Percentiles rank a stretch among this genome's conserved stretches.
Evolutionary conservation across 371 early-diverging fungal species (phyloP).

Genomic region (Apophysomyces sp.): DNA sequence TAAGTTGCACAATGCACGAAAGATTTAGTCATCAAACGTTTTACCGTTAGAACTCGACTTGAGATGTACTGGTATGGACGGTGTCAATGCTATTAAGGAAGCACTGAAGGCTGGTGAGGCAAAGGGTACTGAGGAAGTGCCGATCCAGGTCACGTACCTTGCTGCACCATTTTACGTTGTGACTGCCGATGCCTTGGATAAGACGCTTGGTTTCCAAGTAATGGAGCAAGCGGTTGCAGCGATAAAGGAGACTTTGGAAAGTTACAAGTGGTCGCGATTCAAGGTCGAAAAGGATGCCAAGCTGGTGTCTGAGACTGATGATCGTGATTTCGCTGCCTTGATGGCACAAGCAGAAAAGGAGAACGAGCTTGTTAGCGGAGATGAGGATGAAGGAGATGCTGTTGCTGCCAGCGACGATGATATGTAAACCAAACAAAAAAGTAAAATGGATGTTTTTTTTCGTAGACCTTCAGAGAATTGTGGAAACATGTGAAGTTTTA

Average conservation of each 20-base stretch:
- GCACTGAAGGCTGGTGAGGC: conserved; percentile 92
- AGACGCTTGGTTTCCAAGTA: conserved; percentile 79
- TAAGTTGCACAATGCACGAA: conserved; percentile 29
- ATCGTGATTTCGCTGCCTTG: conserved; percentile 90
- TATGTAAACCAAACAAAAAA: conserved; percentile 32
- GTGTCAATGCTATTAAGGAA: conserved; percentile 95
- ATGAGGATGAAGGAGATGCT: conserved; percentile 79
- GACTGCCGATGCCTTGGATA: conserved; percentile 87
- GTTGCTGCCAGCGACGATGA: conserved; percentile 63
- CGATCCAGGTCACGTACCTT: conserved; percentile 75
- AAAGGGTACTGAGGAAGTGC: conserved; percentile 79
- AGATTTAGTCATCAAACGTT: not conserved
- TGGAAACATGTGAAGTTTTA: too few relatives aligned
- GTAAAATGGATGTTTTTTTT: conserved; percentile 2
- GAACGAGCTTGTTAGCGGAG: conserved; percentile 93
- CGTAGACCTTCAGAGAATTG: not conserved
- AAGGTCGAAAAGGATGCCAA: conserved; percentile 83
- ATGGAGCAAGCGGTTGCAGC: conserved; percentile 87
- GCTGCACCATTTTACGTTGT: conserved; percentile 97
- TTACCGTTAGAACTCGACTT: conserved; percentile 86
- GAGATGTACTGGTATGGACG: conserved; percentile 95
- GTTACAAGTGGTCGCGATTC: conserved; percentile 56
- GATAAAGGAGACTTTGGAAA: conserved; percentile 80
- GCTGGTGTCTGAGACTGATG: conserved; percentile 95
- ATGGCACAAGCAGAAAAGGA: conserved; percentile 94